Evolutionary conservation across 257 asterid species (phyloP).

Genomic region (Fraxinus americana): DNA sequence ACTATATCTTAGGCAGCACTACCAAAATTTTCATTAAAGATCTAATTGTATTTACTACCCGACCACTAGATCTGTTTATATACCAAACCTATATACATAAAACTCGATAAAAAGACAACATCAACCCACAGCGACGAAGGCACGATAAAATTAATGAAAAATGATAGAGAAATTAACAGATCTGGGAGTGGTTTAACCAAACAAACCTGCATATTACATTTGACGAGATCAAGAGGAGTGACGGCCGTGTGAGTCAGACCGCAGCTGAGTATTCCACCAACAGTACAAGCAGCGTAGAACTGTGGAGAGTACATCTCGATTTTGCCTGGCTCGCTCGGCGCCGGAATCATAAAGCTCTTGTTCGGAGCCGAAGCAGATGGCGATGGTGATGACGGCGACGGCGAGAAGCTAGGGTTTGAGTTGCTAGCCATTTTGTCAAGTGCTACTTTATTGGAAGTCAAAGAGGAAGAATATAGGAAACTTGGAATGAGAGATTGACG

Average conservation of each 20-base stretch:
- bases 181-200: conserved; percentile 24
- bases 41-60: not conserved
- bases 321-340: conserved; percentile 79
- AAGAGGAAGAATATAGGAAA: conserved; percentile 59
- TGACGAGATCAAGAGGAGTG: conserved; percentile 96
- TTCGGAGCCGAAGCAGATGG: conserved; percentile 20
- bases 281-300: conserved; percentile 82
- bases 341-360: conserved; percentile 51
- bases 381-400: conserved; percentile 27
- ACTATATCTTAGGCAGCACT: not conserved
- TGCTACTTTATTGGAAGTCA: conserved; percentile 42
- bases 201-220: conserved; percentile 91
- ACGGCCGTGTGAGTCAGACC: conserved; percentile 95
- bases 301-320: conserved; percentile 81
- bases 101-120: conserved; percentile 15
- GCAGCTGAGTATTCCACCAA: conserved; percentile 89
- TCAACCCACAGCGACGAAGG: not conserved
- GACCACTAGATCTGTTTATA: conserved; percentile 10
- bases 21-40: not conserved
- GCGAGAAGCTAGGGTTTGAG: conserved; percentile 24
- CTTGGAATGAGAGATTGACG: conserved; percentile 75
- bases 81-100: not conserved
- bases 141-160: not conserved
- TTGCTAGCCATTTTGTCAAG: conserved; percentile 29
- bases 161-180: conserved; percentile 23